Evolutionary conservation across 2,329 filamentous ascomycete species (phyloP), one percentile per base, ranked within the genome.

Genomic region (Tolypocladium album): DNA sequence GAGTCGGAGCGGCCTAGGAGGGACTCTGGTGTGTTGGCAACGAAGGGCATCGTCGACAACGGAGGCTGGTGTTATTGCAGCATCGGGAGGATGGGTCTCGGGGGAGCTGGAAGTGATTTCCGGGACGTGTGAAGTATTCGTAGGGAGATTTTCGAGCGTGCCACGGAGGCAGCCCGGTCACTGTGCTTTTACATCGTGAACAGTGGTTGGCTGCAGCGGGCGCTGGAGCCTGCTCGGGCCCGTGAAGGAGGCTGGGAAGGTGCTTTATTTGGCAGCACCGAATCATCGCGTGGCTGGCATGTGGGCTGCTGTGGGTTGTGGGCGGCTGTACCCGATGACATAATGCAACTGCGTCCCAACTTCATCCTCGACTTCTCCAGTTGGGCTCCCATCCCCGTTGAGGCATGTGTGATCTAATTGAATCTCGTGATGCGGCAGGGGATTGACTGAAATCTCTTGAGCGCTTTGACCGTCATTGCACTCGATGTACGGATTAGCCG

Each of bases 1-100:
- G 91, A 96, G 78, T 97, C 92, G 68, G 86, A 86, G 61, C 92
- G 88, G 60, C 82, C 82, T 61, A 97, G 78, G 36, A 88, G 77
- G 24, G 89, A 88, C 77, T 97, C 92, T 64, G 93, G 92, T 0
- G 91, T 96, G 70, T 76, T 77, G 63, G 73, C 68, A 61, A 76
- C 70, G 63, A 75, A 76, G 60, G 75, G 74, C 75, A 77, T 77
- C 42, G 58, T 50, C 17, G n/a, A 22, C 20, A 34, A 6, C 0
- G 22, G 15, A 36, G 47, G 27, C 17, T 22, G 40, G 56, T 20
- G 42, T 11, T 38, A 31, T 56, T 4, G 36, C 53, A 15, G 36
- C 36, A 40, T 42, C 27, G 42, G 34, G 13, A 27, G 22, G 17
- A 36, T 17, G 55, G 27, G 13, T 57, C 36, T n/a, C 38, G 13